Base-by-base conservation (phyloP, 2,329 filamentous ascomycete genomes). In the Epichloe gansuensis region DNA sequence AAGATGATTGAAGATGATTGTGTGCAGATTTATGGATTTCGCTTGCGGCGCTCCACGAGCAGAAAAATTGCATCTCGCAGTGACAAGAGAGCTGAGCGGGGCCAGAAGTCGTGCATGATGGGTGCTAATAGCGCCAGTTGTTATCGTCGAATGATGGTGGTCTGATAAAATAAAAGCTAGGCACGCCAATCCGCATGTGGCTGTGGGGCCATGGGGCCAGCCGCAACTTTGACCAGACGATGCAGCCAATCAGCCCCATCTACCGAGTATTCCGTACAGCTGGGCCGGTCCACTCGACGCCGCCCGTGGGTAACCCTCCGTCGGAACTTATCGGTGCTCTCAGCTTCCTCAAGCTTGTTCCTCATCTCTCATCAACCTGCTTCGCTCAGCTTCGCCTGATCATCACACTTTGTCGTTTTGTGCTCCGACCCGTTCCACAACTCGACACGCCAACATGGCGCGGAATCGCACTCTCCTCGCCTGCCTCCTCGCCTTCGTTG, bases 401-500 rank as follows among this genome's bases (percentile, higher is more conserved):
- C 21, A 7, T 25, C 8, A 5, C 5, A 8, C 0, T 6, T 11
- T 15, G 5, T 12, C 5, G 4, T 44, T n/a, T n/a, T 23, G 23
- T n/a, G n/a, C 35, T 11, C 15, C 31, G 44, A 31, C 17, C 17
- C 15, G 12, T 6, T 25, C n/a, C 21, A 47, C 43, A 3, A 5
- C 37, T 37, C 15, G 6, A 21, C 3, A 37, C 54, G 48, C 15
- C 39, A 60, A 61, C 61, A 68, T 67, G 51, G 48, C 63, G 8
- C 54, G 59, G 52, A 59, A 46, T n/a, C 54, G 57, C 34, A 35
- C 63, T 28, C 47, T 62, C 48, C 56, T 59, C 51, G 59, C 62
- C 39, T 62, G 64, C 42, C 55, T 74, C 52, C 55, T 74, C 52
- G 64, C 69, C 51, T 39, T 55, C 41, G 64, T 64, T 48, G 63